Evolutionary conservation across 2,329 filamentous ascomycete species (phyloP).

Genomic region (Sarocladiaceae sp.): DNA sequence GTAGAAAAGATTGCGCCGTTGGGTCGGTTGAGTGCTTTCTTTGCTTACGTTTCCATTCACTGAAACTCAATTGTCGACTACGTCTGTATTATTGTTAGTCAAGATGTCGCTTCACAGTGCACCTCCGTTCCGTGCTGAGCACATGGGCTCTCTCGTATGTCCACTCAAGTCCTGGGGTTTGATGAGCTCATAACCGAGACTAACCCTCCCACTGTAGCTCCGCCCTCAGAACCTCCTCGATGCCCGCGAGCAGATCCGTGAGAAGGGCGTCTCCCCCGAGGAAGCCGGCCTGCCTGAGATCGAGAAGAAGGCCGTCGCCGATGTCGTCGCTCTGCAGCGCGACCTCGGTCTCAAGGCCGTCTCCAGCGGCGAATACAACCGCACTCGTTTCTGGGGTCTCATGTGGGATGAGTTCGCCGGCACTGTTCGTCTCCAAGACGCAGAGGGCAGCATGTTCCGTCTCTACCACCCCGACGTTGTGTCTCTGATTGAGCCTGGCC

Average conservation of each 20-base stretch:
- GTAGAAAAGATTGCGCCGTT: not conserved
- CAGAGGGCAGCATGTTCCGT: constrained; percentile 47
- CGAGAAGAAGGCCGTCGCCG: constrained; percentile 60
- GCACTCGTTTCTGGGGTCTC: constrained; percentile 39
- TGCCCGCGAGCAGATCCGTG: constrained; percentile 25
- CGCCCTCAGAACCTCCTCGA: constrained; percentile 50
- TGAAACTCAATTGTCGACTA: not conserved
- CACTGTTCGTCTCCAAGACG: constrained; percentile 43
- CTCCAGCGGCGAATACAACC: constrained; percentile 59
- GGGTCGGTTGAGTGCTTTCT: not conserved
- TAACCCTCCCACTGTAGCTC: constrained; percentile 33
- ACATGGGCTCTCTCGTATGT: constrained; percentile 59
- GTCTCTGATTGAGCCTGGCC: constrained; percentile 46
- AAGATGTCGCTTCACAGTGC: constrained; percentile 3
- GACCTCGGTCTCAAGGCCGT: constrained; percentile 54
- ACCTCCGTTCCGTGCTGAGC: constrained; percentile 69
- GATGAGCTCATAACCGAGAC: no score
- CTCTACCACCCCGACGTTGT: constrained; percentile 53
- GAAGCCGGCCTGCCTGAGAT: constrained; percentile 52
- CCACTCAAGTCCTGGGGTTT: no score
- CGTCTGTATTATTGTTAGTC: not conserved
- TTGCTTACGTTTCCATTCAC: not conserved
- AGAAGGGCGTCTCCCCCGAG: constrained; percentile 38
- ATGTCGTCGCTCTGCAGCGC: constrained; percentile 57
- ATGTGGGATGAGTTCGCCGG: constrained; percentile 53